Percentiles rank a stretch among this genome's conserved stretches.
phyloP scores from a whole-genome alignment of 768 basidiomycete species.

The Boletus pseudopeckii region DNA sequence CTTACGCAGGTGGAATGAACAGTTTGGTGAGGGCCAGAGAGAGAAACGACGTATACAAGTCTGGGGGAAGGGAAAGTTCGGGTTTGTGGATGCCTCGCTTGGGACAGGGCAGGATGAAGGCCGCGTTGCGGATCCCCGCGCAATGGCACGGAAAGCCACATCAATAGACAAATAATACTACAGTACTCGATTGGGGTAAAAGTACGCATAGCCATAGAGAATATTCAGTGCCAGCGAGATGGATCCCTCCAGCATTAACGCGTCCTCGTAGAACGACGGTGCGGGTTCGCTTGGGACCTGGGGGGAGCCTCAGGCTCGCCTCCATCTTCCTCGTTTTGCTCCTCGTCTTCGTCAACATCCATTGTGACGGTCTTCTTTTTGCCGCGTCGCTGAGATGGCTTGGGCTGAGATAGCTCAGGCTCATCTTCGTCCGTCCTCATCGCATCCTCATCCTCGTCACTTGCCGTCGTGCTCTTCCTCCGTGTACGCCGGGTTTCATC shows the following conservation, averaged over 20 bases:
- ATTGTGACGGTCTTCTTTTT: constrained; percentile 35
- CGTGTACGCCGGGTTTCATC: constrained; percentile 40
- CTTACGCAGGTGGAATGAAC: constrained; percentile 86
- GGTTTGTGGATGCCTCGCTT: constrained; percentile 58
- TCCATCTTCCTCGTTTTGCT: constrained; percentile 31
- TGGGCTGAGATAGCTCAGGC: constrained; percentile 31
- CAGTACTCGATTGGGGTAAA: constrained; percentile 14
- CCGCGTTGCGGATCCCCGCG: constrained; percentile 34
- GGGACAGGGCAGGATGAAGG: constrained; percentile 38
- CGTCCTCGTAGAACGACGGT: constrained; percentile 20
- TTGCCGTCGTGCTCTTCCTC: constrained; percentile 34
- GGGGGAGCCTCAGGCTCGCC: constrained; percentile 21
- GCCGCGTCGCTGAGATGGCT: constrained; percentile 25
- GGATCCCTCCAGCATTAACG: constrained; percentile 7
- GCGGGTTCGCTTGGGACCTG: constrained; percentile 14
- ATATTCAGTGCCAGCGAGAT: not conserved
- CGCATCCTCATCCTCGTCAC: constrained; percentile 42
- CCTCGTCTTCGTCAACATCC: constrained; percentile 45
- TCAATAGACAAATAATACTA: constrained; percentile 30
- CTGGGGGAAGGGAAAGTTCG: constrained; percentile 88
- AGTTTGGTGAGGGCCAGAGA: constrained; percentile 83
- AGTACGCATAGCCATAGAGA: constrained; percentile 14
- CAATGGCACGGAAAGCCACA: constrained; percentile 9
- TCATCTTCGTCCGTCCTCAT: constrained; percentile 34
- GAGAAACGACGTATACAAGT: constrained; percentile 65